A percentile compares a stretch with the other conserved stretches of the same genome.
These are phyloP conservation scores for Rutstroemia sp. DNA, from an alignment of 2,329 filamentous ascomycete genomes.

Conservation along the genomic window DNA sequence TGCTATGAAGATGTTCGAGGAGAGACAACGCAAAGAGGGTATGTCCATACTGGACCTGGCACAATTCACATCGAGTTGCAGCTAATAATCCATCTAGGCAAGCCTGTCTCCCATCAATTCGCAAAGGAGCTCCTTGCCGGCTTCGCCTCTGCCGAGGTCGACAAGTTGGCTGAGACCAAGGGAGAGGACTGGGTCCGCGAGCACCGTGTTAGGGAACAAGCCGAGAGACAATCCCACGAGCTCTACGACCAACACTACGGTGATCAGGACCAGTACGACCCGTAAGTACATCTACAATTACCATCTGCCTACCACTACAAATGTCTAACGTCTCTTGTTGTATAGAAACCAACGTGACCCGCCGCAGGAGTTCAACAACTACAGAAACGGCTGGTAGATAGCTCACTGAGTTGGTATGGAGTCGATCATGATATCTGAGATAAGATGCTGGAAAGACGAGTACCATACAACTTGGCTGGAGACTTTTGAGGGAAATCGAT, in stretches of 20 bases:
- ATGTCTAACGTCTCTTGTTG: not conserved
- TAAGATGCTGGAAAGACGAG: not conserved
- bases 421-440: not conserved
- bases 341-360: slow-evolving; percentile 25
- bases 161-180: slow-evolving; percentile 68
- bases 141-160: slow-evolving; percentile 66
- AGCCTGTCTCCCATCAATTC: slow-evolving; percentile 63
- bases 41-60: slow-evolving; percentile 19
- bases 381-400: slow-evolving; percentile 9
- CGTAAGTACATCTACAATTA: slow-evolving; percentile 34
- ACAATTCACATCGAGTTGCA: not conserved
- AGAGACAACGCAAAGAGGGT: slow-evolving; percentile 65
- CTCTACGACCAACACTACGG: slow-evolving; percentile 59
- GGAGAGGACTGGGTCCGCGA: slow-evolving; percentile 45
- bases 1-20: slow-evolving; percentile 74
- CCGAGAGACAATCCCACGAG: slow-evolving; percentile 49
- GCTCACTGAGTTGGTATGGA: not conserved
- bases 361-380: slow-evolving; percentile 25
- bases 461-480: not conserved
- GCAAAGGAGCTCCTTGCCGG: slow-evolving; percentile 73
- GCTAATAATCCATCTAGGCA: slow-evolving; percentile 39
- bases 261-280: slow-evolving; percentile 47
- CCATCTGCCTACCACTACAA: not conserved
- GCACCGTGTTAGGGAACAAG: slow-evolving; percentile 43
- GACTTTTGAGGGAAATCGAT: not conserved